These are phyloP conservation scores for Tulasnella sp. DNA, from an alignment of 768 basidiomycete species.

Conservation along the genomic window DNA sequence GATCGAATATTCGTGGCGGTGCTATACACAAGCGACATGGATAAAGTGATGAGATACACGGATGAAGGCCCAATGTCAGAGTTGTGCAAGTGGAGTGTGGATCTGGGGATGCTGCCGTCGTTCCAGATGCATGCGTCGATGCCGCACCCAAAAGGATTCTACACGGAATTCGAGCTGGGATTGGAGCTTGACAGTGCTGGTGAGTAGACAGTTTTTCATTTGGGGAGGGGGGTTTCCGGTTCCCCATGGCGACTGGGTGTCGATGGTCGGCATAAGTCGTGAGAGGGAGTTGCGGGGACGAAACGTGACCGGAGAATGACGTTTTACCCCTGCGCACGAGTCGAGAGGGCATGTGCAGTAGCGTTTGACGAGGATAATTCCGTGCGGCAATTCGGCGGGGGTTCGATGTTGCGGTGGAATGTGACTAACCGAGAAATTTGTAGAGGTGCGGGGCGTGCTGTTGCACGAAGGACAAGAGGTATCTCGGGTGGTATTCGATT, in stretches of 20 bases:
- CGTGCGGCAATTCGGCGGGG: too few species aligned
- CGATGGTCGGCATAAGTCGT: not conserved
- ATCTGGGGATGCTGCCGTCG: constrained; percentile 61
- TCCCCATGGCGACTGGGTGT: not conserved
- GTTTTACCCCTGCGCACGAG: too few species aligned
- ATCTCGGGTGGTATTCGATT: constrained; percentile 59
- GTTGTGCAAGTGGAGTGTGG: constrained; percentile 55
- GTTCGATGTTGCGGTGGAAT: too few species aligned
- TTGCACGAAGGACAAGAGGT: constrained; percentile 66
- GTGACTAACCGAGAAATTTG: too few species aligned
- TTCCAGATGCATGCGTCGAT: constrained; percentile 60
- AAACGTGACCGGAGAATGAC: too few species aligned
- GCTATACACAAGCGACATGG: constrained; percentile 63
- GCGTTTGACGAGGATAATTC: too few species aligned
- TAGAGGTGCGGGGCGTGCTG: constrained; percentile 68
- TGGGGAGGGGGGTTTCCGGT: too few species aligned
- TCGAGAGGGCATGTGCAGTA: too few species aligned
- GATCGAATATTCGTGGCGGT: constrained; percentile 75
- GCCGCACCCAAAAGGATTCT: constrained; percentile 53
- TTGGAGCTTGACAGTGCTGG: constrained; percentile 67
- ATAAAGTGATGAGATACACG: constrained; percentile 66
- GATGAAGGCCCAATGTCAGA: constrained; percentile 41
- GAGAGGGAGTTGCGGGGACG: too few species aligned
- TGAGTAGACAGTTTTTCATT: not conserved
- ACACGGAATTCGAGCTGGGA: constrained; percentile 76